Conservation (phyloP, 768 basidiomycete genomes). For the Leccinum boreale region DNA sequence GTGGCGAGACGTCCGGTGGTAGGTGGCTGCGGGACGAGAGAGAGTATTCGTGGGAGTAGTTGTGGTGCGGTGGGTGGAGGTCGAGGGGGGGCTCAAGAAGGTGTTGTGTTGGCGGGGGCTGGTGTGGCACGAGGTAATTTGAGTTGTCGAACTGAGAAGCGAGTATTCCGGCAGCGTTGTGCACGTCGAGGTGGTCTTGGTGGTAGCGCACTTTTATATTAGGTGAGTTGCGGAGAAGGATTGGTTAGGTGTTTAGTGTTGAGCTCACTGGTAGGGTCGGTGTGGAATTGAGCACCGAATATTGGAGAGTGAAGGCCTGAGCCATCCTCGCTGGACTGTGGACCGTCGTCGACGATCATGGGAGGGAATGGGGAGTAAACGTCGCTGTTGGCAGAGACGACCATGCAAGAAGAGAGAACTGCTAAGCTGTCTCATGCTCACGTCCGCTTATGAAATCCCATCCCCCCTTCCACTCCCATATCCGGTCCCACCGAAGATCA, state of each 20-base stretch:
- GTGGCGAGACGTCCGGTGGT: slow-evolving; percentile 41
- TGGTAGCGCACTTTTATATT: slow-evolving; percentile 77
- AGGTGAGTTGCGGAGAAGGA: slow-evolving; percentile 40
- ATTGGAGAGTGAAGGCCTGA: slow-evolving; percentile 74
- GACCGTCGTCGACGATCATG: slow-evolving; percentile 59
- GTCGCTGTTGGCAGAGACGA: slow-evolving; percentile 52
- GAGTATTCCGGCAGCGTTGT: slow-evolving; percentile 46
- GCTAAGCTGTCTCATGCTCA: slow-evolving; percentile 38
- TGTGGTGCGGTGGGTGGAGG: slow-evolving; percentile 35
- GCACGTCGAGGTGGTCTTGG: slow-evolving; percentile 40
- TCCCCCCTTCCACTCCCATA: slow-evolving; percentile 20
- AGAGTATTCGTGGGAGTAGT: slow-evolving; percentile 41
- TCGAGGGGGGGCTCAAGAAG: slow-evolving; percentile 46
- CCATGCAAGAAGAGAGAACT: slow-evolving; percentile 43
- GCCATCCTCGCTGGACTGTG: slow-evolving; percentile 72
- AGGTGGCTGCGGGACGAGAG: slow-evolving; percentile 46
- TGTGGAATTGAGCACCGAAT: slow-evolving; percentile 47
- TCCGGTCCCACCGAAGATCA: slow-evolving; percentile 31
- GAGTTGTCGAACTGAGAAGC: slow-evolving; percentile 50
- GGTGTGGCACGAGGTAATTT: slow-evolving; percentile 28
- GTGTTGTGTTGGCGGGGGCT: slow-evolving; percentile 30
- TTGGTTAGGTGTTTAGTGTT: slow-evolving; percentile 40
- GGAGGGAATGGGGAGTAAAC: slow-evolving; percentile 56
- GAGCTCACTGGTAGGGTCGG: slow-evolving; percentile 41
- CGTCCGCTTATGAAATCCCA: slow-evolving; percentile 38